Base-by-base conservation (phyloP, 2,329 filamentous ascomycete genomes). In the Diaporthe australafricana region DNA sequence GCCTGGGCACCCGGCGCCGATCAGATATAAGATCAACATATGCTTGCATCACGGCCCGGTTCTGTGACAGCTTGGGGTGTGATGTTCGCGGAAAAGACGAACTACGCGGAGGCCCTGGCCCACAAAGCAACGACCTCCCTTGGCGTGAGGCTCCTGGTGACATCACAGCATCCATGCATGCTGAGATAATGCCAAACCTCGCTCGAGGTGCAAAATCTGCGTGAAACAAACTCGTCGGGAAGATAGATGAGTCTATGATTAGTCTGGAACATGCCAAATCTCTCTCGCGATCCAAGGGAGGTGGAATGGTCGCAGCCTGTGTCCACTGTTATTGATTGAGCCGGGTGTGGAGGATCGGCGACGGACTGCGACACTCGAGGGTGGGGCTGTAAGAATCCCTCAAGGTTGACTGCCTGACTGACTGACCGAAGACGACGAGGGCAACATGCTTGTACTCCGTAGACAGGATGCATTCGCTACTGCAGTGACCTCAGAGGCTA, bases 301-400 rank as follows among this genome's bases (percentile, higher is more conserved):
- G n/a, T n/a, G n/a, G n/a, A n/a, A n/a, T n/a, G n/a, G n/a, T n/a
- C n/a, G n/a, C 56, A 11, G 25, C 27, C 25, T 47, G 25, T 3
- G 20, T 35, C 32, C 32, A 35, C 5, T 35, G 5, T 35, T 35
- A 35, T 62, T 63, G 60, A 35, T 47, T 63, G n/a, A 20, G 30
- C 42, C 20, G 20, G 42, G 35, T 38, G 30, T 7, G 47, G 60
- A 48, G 42, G 60, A 63, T 48, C 60, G 42, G 60, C 60, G 45
- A 32, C 47, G n/a, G 32, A 35, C 42, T 63, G 60, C 27, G 30
- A 63, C 57, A 38, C 60, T 38, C n/a, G 60, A 65, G 12, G 40
- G 60, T 48, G 60, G 60, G 60, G 60, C 60, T 50, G 42, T 65
- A 65, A 65, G 60, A 65, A 65, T 38, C 42, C 42, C 57, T 5